Evolutionary conservation across 352 stramenopile genomes (phyloP).

Genomic region (Globisporangium irregulare): DNA sequence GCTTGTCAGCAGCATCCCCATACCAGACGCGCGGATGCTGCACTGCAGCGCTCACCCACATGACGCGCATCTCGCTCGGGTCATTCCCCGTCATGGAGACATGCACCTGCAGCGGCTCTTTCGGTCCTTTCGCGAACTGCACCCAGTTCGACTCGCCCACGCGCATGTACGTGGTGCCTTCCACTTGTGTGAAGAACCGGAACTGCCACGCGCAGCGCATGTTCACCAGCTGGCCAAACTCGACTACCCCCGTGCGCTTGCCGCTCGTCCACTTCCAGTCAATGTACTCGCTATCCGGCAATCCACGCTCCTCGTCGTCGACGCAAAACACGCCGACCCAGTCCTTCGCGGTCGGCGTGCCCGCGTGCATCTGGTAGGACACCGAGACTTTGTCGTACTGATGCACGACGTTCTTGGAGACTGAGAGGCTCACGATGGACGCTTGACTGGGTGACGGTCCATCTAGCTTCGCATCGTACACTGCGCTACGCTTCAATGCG

Average conservation of each 20-base stretch:
- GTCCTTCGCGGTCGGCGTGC: constrained; percentile 16
- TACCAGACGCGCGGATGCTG: constrained; percentile 24
- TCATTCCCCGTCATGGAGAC: constrained; percentile 27
- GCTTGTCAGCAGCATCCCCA: not conserved
- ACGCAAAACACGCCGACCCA: constrained; percentile 36
- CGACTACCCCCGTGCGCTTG: constrained; percentile 15
- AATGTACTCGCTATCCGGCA: constrained; percentile 23
- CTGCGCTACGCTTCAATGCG: not conserved
- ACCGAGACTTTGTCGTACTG: constrained; percentile 18
- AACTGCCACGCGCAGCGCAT: constrained; percentile 47
- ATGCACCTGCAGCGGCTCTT: constrained; percentile 36
- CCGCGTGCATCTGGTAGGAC: constrained; percentile 18
- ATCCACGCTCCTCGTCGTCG: constrained; percentile 15
- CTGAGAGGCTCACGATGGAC: not conserved
- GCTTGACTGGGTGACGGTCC: not conserved
- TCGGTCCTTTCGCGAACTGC: constrained; percentile 25
- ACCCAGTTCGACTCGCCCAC: constrained; percentile 27
- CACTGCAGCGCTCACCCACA: constrained; percentile 31
- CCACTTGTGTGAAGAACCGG: constrained; percentile 25
- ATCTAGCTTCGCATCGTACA: not conserved
- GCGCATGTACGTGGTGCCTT: constrained; percentile 15
- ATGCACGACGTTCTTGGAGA: constrained; percentile 6
- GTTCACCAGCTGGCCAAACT: constrained; percentile 39
- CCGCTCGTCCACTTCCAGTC: constrained; percentile 13
- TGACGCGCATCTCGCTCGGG: constrained; percentile 33